Percentiles rank a stretch among this genome's conserved stretches.
Conservation (phyloP, 1,284 basidiomycete genomes). For the Sporisorium reilianum region DNA sequence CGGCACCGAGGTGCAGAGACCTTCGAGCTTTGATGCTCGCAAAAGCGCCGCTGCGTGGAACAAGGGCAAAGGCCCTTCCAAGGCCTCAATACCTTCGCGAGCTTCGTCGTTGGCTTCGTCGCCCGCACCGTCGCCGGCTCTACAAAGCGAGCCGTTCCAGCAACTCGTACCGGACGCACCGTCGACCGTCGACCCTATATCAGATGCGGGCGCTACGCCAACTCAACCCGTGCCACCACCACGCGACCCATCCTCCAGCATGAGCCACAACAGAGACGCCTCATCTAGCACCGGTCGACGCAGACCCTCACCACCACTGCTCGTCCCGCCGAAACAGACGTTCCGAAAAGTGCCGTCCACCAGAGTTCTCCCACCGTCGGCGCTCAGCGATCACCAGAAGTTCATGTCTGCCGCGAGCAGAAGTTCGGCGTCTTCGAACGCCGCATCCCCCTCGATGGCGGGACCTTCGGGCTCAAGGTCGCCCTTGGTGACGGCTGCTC, state of each 20-base stretch:
- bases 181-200: not conserved
- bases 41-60: conserved; percentile 47
- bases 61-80: conserved; percentile 44
- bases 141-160: conserved; percentile 3
- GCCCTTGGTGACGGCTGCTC: conserved; percentile 2
- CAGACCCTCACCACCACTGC: conserved; percentile 40
- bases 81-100: conserved; percentile 44
- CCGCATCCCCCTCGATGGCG: not conserved
- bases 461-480: conserved; percentile 3
- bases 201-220: not conserved
- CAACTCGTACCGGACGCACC: not conserved
- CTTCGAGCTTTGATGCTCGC: conserved; percentile 37
- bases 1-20: conserved; percentile 19
- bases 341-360: conserved; percentile 31
- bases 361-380: conserved; percentile 31
- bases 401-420: conserved; percentile 35
- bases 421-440: not conserved
- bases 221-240: conserved; percentile 18
- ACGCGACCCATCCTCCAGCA: conserved; percentile 15
- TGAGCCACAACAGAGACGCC: conserved; percentile 13
- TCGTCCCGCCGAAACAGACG: conserved; percentile 41
- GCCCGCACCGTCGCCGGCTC: conserved; percentile 7
- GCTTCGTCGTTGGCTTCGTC: conserved; percentile 35
- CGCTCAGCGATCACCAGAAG: conserved; percentile 48
- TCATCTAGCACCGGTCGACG: conserved; percentile 17